Conservation (phyloP, 305 asterid genomes). For the Fraxinus albicans region DNA sequence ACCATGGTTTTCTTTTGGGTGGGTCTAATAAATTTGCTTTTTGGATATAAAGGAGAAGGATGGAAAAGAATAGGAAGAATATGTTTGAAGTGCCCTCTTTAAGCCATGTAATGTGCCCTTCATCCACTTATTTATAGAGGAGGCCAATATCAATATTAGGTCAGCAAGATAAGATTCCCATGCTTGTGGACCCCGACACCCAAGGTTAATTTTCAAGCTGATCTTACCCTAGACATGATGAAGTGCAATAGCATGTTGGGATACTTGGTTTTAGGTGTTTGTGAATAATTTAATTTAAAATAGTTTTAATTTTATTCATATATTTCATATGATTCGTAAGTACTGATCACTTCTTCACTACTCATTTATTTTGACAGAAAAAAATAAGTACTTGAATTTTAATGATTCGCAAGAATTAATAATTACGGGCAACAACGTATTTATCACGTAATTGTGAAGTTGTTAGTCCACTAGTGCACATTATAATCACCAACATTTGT, state of each 20-base stretch:
- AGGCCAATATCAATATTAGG: background rate
- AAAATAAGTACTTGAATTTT: background rate
- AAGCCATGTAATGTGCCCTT: constrained; percentile 39
- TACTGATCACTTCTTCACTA: background rate
- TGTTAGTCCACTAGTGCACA: background rate
- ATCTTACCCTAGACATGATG: background rate
- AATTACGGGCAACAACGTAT: background rate
- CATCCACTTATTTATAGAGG: constrained; percentile 46
- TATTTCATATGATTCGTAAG: background rate
- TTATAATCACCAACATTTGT: background rate
- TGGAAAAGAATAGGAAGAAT: background rate
- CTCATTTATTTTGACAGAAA: background rate
- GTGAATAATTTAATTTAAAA: background rate
- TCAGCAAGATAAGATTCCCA: constrained; percentile 8
- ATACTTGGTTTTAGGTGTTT: background rate
- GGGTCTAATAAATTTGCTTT: constrained; percentile 28
- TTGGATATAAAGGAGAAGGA: background rate
- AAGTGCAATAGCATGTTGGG: background rate
- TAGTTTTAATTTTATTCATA: background rate
- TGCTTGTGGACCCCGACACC: constrained; percentile 13
- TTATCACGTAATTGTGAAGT: background rate
- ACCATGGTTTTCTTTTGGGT: constrained; percentile 32
- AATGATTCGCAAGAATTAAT: background rate
- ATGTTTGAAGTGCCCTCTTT: constrained; percentile 24
- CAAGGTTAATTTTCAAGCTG: constrained; percentile 1